phyloP scores from a whole-genome alignment of 2,329 filamentous ascomycete species.

The Colletotrichum tabaci region DNA sequence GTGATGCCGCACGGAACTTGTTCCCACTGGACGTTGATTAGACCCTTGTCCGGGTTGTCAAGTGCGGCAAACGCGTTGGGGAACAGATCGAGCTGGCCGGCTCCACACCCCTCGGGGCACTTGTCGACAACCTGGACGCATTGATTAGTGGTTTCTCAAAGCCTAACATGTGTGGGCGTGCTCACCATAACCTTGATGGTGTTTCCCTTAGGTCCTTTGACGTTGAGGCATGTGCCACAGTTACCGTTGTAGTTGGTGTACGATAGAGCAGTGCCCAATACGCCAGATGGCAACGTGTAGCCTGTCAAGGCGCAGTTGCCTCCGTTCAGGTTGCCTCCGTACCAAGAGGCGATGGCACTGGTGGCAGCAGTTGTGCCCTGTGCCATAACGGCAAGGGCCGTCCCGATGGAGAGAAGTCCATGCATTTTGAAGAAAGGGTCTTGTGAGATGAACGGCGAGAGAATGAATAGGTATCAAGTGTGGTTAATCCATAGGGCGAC shows the following conservation, averaged over 20 bases:
- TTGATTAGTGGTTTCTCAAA: slow-evolving; percentile 2
- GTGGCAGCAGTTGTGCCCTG: slow-evolving; percentile 25
- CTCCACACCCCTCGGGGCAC: slow-evolving; percentile 66
- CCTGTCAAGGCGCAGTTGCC: slow-evolving; percentile 32
- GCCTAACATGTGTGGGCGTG: neutral
- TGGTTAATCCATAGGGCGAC: neutral
- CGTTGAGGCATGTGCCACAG: slow-evolving; percentile 34
- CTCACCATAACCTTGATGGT: slow-evolving; percentile 39
- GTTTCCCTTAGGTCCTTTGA: slow-evolving; percentile 34
- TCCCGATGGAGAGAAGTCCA: slow-evolving; percentile 1
- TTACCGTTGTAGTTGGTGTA: slow-evolving; percentile 35
- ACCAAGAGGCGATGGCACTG: slow-evolving; percentile 32
- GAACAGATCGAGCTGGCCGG: slow-evolving; percentile 71
- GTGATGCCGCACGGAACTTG: slow-evolving; percentile 67
- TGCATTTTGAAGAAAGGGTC: slow-evolving; percentile 14
- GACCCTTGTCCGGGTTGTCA: slow-evolving; percentile 58
- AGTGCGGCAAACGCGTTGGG: slow-evolving; percentile 64
- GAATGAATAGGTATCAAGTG: neutral
- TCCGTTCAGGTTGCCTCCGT: slow-evolving; percentile 31
- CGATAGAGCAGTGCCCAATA: slow-evolving; percentile 31
- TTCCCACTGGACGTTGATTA: slow-evolving; percentile 65
- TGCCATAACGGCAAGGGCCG: slow-evolving; percentile 29
- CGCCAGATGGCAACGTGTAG: slow-evolving; percentile 28
- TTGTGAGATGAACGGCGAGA: neutral
- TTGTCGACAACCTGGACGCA: slow-evolving; percentile 65